These are phyloP conservation scores for Tilletia indica DNA, from an alignment of 1,284 basidiomycete genomes.

Conservation along the genomic window DNA sequence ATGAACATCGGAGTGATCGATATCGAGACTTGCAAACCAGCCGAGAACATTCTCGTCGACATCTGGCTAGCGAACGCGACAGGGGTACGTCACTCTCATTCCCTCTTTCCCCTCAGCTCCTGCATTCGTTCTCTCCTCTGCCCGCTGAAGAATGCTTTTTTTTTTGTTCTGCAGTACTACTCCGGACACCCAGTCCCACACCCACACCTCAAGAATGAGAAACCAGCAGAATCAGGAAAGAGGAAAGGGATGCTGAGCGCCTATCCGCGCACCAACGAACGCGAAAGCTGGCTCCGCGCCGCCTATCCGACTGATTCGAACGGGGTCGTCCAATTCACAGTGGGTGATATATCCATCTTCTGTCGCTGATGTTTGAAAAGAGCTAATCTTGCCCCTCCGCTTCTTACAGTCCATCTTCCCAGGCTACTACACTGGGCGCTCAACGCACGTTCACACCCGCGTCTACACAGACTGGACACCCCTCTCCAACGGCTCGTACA, in stretches of 20 bases:
- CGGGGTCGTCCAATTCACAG: slow-evolving; percentile 67
- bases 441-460: slow-evolving; percentile 58
- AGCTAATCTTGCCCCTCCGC: background rate
- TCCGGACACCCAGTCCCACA: slow-evolving; percentile 59
- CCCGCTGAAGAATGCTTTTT: no score
- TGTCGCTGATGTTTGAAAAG: background rate
- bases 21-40: slow-evolving; percentile 69
- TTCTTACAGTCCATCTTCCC: slow-evolving; percentile 65
- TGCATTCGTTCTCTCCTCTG: no score
- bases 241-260: slow-evolving; percentile 57
- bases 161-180: slow-evolving; percentile 59
- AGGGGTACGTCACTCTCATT: no score
- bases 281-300: slow-evolving; percentile 65
- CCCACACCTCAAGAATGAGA: slow-evolving; percentile 55
- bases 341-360: background rate
- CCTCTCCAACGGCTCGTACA: slow-evolving; percentile 58
- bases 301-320: slow-evolving; percentile 68
- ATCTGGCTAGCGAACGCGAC: slow-evolving; percentile 63
- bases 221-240: slow-evolving; percentile 50
- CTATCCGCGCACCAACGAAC: slow-evolving; percentile 57
- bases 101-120: no score
- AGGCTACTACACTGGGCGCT: slow-evolving; percentile 62
- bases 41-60: slow-evolving; percentile 69
- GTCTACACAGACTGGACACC: slow-evolving; percentile 57
- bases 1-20: slow-evolving; percentile 73